Conservation (phyloP, 2,329 filamentous ascomycete species). For the Verruconis gallopava region DNA sequence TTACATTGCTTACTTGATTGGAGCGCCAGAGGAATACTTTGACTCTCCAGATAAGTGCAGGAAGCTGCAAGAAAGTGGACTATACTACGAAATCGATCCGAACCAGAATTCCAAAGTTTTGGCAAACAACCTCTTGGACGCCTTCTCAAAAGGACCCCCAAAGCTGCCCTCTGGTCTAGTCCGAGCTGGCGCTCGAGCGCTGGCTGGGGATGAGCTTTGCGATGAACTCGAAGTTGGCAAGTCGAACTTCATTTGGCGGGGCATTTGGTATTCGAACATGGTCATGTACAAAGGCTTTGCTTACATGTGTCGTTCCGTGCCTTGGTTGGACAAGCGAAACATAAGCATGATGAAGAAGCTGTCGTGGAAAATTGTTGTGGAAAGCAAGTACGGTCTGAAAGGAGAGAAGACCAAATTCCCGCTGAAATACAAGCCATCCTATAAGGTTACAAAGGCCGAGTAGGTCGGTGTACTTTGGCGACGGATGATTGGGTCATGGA, state of each 20-base stretch:
- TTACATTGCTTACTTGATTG: conserved; percentile 58
- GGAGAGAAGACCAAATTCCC: conserved; percentile 51
- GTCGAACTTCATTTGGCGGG: not conserved
- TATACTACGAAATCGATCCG: conserved; percentile 54
- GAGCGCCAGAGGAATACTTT: conserved; percentile 52
- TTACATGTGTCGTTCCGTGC: conserved; percentile 26
- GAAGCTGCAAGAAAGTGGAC: conserved; percentile 52
- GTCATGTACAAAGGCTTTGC: not conserved
- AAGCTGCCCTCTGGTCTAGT: conserved; percentile 58
- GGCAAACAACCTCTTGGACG: conserved; percentile 62
- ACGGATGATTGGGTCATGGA: no score
- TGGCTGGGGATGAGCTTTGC: conserved; percentile 55
- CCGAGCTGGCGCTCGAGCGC: conserved; percentile 52
- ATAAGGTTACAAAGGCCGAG: not conserved
- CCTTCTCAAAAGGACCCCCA: conserved; percentile 51
- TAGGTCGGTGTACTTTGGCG: no score
- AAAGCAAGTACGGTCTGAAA: conserved; percentile 49
- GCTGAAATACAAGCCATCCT: conserved; percentile 45
- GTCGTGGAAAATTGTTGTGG: conserved; percentile 48
- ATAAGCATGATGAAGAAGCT: conserved; percentile 38
- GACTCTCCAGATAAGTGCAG: conserved; percentile 42
- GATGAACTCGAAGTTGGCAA: conserved; percentile 35
- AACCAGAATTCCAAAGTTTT: conserved; percentile 49
- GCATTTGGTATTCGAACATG: not conserved
- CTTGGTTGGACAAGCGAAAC: conserved; percentile 38